These are phyloP conservation scores for Russula compacta DNA, from an alignment of 768 basidiomycete genomes.

Conservation along the genomic window DNA sequence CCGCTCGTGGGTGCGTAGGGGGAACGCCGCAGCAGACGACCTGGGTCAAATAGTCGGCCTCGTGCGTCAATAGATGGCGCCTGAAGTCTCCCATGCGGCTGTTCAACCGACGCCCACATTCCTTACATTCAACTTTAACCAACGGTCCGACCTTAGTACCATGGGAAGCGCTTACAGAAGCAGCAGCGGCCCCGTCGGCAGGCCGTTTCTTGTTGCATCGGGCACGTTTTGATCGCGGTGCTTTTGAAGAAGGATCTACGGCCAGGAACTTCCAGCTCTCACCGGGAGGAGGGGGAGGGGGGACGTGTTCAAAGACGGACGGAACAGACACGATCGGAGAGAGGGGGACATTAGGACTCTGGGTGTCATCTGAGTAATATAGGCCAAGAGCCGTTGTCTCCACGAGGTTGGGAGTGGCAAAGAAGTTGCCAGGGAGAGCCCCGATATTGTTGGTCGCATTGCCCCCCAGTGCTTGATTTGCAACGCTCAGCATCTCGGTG, in stretches of 20 bases:
- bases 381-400: constrained; percentile 5
- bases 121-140: neutral
- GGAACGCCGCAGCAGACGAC: constrained; percentile 11
- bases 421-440: neutral
- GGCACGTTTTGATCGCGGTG: neutral
- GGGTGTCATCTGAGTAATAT: neutral
- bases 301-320: neutral
- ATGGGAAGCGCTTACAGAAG: no score
- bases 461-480: neutral
- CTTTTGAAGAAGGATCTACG: neutral
- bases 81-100: constrained; percentile 5
- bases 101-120: constrained; percentile 1
- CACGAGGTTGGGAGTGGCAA: neutral
- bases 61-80: constrained; percentile 6
- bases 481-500: neutral
- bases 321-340: neutral
- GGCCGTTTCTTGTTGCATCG: neutral
- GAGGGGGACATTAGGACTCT: neutral
- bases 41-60: neutral
- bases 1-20: neutral
- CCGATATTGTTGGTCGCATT: neutral
- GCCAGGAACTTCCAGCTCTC: neutral
- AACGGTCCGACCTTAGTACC: neutral
- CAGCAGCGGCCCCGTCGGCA: neutral
- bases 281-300: neutral